Evolutionary conservation across 225 moss, liverwort and hornwort species (phyloP).

Genomic region (Asterella californica): DNA sequence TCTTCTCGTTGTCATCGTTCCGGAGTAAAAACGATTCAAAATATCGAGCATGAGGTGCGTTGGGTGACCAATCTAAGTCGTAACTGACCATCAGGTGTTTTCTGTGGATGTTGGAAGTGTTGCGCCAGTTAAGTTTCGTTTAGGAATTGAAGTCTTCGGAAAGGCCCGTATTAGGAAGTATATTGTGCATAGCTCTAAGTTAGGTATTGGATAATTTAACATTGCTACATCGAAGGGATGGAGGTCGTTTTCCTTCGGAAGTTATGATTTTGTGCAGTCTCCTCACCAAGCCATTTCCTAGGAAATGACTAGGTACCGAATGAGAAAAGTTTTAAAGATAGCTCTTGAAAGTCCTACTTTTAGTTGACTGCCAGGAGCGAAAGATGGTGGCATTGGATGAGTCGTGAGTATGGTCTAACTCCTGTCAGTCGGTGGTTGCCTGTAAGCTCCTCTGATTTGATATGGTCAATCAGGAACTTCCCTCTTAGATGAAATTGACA

Average conservation of each 20-base stretch:
- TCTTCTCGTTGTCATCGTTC: slow-evolving; percentile 88
- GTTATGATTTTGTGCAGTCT: slow-evolving; percentile 25
- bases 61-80: neutral
- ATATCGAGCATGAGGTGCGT: slow-evolving; percentile 50
- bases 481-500: neutral
- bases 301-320: slow-evolving; percentile 13
- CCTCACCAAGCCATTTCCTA: slow-evolving; percentile 6
- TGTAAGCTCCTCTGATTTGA: slow-evolving; percentile 1
- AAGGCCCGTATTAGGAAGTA: neutral
- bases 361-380: slow-evolving; percentile 20
- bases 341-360: slow-evolving; percentile 23
- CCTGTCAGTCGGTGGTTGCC: neutral
- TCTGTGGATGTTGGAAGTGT: neutral
- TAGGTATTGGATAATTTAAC: slow-evolving; percentile 13
- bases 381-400: slow-evolving; percentile 13
- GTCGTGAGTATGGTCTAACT: neutral
- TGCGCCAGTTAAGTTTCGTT: neutral
- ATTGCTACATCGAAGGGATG: slow-evolving; percentile 14
- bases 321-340: slow-evolving; percentile 8
- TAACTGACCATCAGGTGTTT: neutral
- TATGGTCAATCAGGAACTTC: neutral
- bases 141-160: neutral
- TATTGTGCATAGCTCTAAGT: slow-evolving; percentile 28
- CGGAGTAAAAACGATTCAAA: slow-evolving; percentile 68
- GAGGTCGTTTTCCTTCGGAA: slow-evolving; percentile 14